Conservation (phyloP, 2,329 filamentous ascomycete species). For the Fusarium avenaceum region DNA sequence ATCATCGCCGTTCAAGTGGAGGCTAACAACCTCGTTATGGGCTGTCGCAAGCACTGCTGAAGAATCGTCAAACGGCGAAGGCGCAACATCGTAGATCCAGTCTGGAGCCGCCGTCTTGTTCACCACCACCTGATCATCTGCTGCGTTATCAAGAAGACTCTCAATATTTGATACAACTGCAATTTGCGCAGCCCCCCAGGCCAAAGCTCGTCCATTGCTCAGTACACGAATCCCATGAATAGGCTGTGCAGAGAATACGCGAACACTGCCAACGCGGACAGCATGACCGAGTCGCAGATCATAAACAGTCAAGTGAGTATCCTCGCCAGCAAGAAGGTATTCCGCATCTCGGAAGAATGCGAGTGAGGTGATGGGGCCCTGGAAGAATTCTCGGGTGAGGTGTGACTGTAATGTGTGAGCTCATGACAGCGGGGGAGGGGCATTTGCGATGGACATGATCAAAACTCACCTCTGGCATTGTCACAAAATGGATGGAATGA, state of each 20-base stretch:
- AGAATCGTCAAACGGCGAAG: slow-evolving; percentile 60
- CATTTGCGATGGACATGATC: slow-evolving; percentile 19
- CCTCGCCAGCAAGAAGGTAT: slow-evolving; percentile 71
- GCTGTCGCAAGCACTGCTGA: slow-evolving; percentile 79
- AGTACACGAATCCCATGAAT: slow-evolving; percentile 78
- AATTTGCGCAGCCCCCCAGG: slow-evolving; percentile 80
- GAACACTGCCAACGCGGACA: slow-evolving; percentile 56
- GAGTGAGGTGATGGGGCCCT: slow-evolving; percentile 72
- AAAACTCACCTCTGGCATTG: slow-evolving; percentile 39
- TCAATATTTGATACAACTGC: slow-evolving; percentile 48
- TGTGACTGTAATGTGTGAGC: slow-evolving; percentile 30
- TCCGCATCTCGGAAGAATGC: slow-evolving; percentile 60
- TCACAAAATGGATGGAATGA: not conserved
- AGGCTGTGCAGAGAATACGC: slow-evolving; percentile 75
- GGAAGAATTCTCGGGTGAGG: slow-evolving; percentile 56
- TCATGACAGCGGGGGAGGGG: slow-evolving; percentile 49
- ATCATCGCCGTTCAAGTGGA: slow-evolving; percentile 55
- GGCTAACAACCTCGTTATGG: slow-evolving; percentile 82
- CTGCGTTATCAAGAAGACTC: slow-evolving; percentile 49
- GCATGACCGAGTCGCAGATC: slow-evolving; percentile 55
- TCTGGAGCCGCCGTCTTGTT: slow-evolving; percentile 69
- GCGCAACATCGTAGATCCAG: slow-evolving; percentile 80
- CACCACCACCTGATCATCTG: slow-evolving; percentile 35
- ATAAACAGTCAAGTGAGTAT: slow-evolving; percentile 69
- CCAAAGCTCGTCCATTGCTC: slow-evolving; percentile 59